Base-by-base conservation (phyloP, 208 protist genomes). In the Angomonas ambiguus region DNA sequence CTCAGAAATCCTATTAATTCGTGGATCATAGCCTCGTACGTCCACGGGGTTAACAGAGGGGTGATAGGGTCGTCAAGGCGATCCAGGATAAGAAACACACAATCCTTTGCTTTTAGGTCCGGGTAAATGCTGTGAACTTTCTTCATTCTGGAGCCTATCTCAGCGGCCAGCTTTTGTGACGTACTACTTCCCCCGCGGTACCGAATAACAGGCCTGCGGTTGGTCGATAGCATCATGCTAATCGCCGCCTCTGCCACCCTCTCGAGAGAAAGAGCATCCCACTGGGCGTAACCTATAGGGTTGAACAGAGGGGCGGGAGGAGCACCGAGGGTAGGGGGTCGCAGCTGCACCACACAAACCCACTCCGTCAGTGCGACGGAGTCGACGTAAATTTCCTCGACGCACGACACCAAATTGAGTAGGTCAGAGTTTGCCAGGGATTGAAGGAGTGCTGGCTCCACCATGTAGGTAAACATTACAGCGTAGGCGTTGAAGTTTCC, bases 21-120 rank as follows among this genome's bases (percentile, higher is more conserved):
- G 74, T 99, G 96, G 51, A 99, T 92, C 98, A 99, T 99, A 8
- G 98, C 95, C 80, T 99, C 97, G 80, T 99, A 99, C 16, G 98
- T 99, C 98, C 98, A 99, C 68, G 98, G 97, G 63, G 87, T 97
- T 25, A 99, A 83, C 45, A 99, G 80, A 41, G 98, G 98, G 1
- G 98, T 99, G 2, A 99, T 73, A 11, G 97, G 96, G 73, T 99
- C 98, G 67, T 96, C 90, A 76, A 77, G 85, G 62, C 92, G 85
- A 65, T 97, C 88, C 3, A 96, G 56, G 51, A 97, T 76, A 22
- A 95, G 51, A 25, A 96, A 75, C 13, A 95, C 80, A n/a, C 80
- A 89, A 32, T 95, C 89, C 13, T 79, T 79, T 22, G 84, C 74
- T 67, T 79, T 85, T 31, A 96, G 76, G 73, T 97, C 88, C 56